A percentile compares a stretch with the other conserved stretches of the same genome.
These are phyloP conservation scores for Moesziomyces antarcticus DNA, from an alignment of 1,284 basidiomycete species.

Conservation along the genomic window DNA sequence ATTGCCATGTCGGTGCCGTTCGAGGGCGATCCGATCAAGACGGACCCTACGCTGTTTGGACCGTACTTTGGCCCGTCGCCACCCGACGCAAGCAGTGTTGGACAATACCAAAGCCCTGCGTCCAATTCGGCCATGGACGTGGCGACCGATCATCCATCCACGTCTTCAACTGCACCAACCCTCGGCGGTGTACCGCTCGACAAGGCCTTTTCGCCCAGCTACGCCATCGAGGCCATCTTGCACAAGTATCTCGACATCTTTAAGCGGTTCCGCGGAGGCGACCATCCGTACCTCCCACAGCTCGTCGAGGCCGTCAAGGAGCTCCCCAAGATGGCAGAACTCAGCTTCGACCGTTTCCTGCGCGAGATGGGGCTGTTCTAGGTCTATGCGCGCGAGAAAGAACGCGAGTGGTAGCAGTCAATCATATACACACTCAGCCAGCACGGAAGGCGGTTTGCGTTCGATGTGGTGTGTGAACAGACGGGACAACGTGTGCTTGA, in stretches of 20 bases:
- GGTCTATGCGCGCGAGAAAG: background rate
- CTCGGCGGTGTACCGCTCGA: constrained; percentile 19
- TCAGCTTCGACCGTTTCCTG: constrained; percentile 38
- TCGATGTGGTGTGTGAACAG: too few relatives aligned
- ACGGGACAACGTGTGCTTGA: too few relatives aligned
- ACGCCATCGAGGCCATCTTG: constrained; percentile 52
- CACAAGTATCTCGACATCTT: constrained; percentile 57
- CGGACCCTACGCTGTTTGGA: constrained; percentile 34
- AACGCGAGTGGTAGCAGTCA: too few relatives aligned
- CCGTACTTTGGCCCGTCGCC: constrained; percentile 43
- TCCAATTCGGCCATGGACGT: background rate
- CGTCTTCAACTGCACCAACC: constrained; percentile 7
- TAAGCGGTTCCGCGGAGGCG: constrained; percentile 46
- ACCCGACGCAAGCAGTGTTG: constrained; percentile 1
- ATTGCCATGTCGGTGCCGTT: constrained; percentile 48
- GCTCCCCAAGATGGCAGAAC: constrained; percentile 48
- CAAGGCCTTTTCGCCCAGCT: constrained; percentile 37
- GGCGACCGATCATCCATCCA: constrained; percentile 12
- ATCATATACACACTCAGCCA: too few relatives aligned
- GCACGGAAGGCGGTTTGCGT: too few relatives aligned
- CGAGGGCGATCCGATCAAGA: constrained; percentile 47
- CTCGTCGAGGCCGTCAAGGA: constrained; percentile 54
- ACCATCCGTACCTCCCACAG: constrained; percentile 50
- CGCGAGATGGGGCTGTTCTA: constrained; percentile 40
- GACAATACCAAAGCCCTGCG: constrained; percentile 6